Evolutionary conservation across 192 early-diverging fungal genomes (phyloP).

Genomic region (Coemansia sp.): DNA sequence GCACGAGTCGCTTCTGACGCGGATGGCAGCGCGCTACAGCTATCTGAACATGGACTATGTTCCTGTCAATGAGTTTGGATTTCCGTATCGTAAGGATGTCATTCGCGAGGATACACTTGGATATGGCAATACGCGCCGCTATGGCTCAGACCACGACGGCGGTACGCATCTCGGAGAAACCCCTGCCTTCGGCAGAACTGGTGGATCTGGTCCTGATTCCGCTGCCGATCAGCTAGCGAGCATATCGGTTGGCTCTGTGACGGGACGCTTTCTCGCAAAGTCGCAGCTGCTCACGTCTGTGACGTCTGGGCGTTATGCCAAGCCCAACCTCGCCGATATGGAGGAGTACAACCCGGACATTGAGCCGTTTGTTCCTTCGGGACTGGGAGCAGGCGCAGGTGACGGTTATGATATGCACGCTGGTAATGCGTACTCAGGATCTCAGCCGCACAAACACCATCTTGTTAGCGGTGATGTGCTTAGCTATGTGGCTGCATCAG

Average conservation of each 20-base stretch:
- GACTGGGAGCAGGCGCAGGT: not conserved
- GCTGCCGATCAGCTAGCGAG: conserved; percentile 7
- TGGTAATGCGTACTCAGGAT: not conserved
- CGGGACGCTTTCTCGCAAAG: conserved; percentile 35
- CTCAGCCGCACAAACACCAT: conserved; percentile 1
- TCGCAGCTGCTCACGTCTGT: conserved; percentile 35
- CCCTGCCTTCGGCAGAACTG: not conserved
- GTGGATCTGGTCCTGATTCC: not conserved
- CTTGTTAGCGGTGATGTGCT: conserved; percentile 49
- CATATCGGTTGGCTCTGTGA: conserved; percentile 37
- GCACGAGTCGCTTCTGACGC: conserved; percentile 59
- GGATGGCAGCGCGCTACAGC: conserved; percentile 71
- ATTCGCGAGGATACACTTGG: not conserved
- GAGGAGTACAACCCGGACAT: conserved; percentile 33
- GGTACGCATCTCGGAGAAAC: not conserved
- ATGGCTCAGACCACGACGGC: not conserved
- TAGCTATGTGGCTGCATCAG: conserved; percentile 39
- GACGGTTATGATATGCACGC: conserved; percentile 6
- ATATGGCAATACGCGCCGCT: not conserved
- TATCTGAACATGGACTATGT: conserved; percentile 77
- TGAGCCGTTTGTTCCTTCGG: conserved; percentile 23
- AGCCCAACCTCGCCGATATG: conserved; percentile 13
- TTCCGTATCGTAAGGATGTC: conserved; percentile 42
- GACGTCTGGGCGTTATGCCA: conserved; percentile 29
- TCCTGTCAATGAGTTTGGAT: conserved; percentile 73